Evolutionary conservation across 1,139 yeast genomes (phyloP).

Genomic region (Yamadazyma atmosphaerica): DNA sequence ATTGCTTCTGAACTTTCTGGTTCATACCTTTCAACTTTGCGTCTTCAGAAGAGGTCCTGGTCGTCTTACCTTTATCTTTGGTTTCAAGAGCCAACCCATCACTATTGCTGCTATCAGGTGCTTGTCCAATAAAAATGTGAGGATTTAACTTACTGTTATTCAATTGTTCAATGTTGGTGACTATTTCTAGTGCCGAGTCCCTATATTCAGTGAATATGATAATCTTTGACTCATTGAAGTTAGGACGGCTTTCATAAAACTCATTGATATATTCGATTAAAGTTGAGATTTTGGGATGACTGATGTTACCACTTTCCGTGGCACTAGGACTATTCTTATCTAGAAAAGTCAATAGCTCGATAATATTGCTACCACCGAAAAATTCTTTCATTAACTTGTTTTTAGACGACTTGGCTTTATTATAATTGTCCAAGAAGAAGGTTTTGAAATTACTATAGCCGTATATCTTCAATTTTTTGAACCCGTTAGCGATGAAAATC

Average conservation of each 20-base stretch:
- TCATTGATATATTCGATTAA: conserved; percentile 55
- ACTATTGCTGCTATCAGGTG: conserved; percentile 36
- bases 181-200: conserved; percentile 87
- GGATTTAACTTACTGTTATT: conserved; percentile 49
- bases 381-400: conserved; percentile 65
- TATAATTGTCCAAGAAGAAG: conserved; percentile 60
- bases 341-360: conserved; percentile 21
- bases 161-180: conserved; percentile 54
- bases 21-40: conserved; percentile 65
- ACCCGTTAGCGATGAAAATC: conserved; percentile 73
- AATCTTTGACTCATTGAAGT: conserved; percentile 57
- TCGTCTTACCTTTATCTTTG: conserved; percentile 13
- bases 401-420: conserved; percentile 46
- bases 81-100: conserved; percentile 15
- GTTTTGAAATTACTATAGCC: conserved; percentile 78
- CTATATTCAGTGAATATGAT: conserved; percentile 87
- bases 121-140: conserved; percentile 90
- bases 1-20: conserved; percentile 69
- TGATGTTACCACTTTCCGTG: conserved; percentile 41
- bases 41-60: conserved; percentile 46
- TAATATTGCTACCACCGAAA: conserved; percentile 51
- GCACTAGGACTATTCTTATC: conserved; percentile 46
- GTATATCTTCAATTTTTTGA: conserved; percentile 69
- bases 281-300: conserved; percentile 78
- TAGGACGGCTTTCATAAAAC: conserved; percentile 46